phyloP scores from a whole-genome alignment of 805 yeast genomes.

The Wickerhamiella australiensis region DNA sequence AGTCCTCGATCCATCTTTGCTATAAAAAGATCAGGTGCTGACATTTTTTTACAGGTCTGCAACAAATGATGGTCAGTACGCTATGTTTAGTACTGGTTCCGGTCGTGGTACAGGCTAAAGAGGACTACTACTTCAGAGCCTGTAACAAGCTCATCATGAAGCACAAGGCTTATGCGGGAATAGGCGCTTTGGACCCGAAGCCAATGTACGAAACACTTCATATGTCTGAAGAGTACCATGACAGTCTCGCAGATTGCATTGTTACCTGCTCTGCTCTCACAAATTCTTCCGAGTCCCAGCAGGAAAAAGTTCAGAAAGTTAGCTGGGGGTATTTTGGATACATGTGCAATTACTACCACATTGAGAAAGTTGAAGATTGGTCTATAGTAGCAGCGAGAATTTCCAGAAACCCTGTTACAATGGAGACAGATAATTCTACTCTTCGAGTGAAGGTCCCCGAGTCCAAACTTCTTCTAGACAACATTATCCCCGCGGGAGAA shows the following conservation, averaged over 20 bases:
- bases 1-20: not conserved
- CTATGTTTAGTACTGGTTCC: not conserved
- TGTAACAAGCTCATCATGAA: constrained; percentile 3
- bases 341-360: constrained; percentile 3
- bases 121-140: constrained; percentile 5
- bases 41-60: not conserved
- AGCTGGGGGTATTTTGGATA: constrained; percentile 9
- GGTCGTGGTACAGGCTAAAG: constrained; percentile 6
- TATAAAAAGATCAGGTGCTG: not conserved
- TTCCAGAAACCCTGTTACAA: not conserved
- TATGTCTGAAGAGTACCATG: not conserved
- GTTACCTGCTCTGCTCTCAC: not conserved
- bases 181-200: not conserved
- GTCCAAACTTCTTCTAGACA: not conserved
- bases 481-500: not conserved
- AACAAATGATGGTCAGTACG: not conserved
- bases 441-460: not conserved
- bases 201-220: not conserved
- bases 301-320: not conserved
- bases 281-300: not conserved
- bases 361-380: not conserved
- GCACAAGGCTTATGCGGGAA: not conserved
- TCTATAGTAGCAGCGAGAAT: not conserved
- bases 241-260: constrained; percentile 2
- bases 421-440: not conserved